Evolutionary conservation across 768 basidiomycete species (phyloP), one percentile per base, ranked within the genome.

Genomic region (Macrocybe gigantea): DNA sequence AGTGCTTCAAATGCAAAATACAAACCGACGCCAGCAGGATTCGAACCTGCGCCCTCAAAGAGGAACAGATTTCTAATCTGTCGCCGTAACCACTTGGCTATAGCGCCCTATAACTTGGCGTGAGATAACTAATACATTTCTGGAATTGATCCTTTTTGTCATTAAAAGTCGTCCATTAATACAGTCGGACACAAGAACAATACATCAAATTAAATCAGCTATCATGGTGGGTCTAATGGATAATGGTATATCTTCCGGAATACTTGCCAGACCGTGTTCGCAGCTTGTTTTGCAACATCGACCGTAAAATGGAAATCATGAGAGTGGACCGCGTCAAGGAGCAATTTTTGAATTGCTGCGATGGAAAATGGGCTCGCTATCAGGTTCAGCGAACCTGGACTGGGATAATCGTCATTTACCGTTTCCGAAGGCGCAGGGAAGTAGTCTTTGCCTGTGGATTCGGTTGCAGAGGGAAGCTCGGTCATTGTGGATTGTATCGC

Each of bases 1-100:
- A 22, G 22, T 22, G 22, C 4, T 4, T 22, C 2, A 32, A 5
- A 22, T 10, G 10, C 12, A 45, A 45, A 13, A 15, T 44, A 5
- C 5, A 1, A 45, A 22, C 2, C 49, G 44, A 50, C 49, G 49
- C 49, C 44, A 50, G 44, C 49, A 78, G 74, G 78, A 79, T 70
- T 79, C 67, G 78, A 79, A 80, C 79, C 76, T 79, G 72, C 79
- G 79, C 79, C 72, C 78, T 74, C 74, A 75, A 75, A 79, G 74
- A 74, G 78, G 72, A 79, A 80, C 75, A 79, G 77, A 80, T 79
- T 63, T 80, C 79, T 79, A 81, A 80, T 83, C 79, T 79, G 78
- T 82, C 81, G 80, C 80, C 75, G 76, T 83, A 82, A 82, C 80
- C 79, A 81, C 80, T 82, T 82, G 77, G 80, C 79, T 80, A 83